Base-by-base conservation (phyloP, 768 basidiomycete species). In the Cyclocybe aegerita region DNA sequence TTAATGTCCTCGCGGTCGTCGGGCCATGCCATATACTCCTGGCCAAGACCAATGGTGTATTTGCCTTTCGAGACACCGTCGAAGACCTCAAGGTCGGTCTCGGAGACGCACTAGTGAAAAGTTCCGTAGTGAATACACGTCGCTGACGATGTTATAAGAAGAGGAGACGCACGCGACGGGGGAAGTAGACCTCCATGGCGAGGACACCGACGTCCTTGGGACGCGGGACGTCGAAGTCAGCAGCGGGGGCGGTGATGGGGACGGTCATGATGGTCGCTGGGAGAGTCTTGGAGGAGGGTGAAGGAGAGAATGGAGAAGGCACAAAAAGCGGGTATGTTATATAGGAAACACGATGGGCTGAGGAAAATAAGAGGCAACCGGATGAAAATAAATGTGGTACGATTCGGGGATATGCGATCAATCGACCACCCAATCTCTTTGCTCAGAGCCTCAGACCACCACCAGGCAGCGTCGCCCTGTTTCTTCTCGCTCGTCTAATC, bases 1-100 rank as follows among this genome's bases (percentile, higher is more conserved):
- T 97, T 96, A 78, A 99, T 96, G 75, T 99, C 96, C 70, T 99
- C 97, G 49, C 92, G 86, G 80, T 99, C 97, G 67, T 98, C 95
- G 52, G 90, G 90, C 83, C 92, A 98, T 32, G 96, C 93, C 97
- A 99, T 99, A 78, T 85, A 93, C 68, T 95, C 86, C 70, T 96
- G 93, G 50, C 95, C 97, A 35, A 99, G 85, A 65, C 97, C 97
- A 67, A 98, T 97, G 58, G 97, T 99, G 77, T 99, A 98, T 75
- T 98, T 98, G 53, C 97, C 97, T 63, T 90, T 83, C 49, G 92
- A 75, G 39, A 98, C 96, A 61, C 90, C 90, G 63, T 98, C 96
- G 70, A 89, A 98, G 49, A 78, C 86, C 69, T 98, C 96, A 43
- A 99, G 86, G 57, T 90, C 95, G 46, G 87, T 83, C 73, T 98